These are phyloP conservation scores for Coemansia erecta DNA, from an alignment of 192 early-diverging fungal species.

Conservation along the genomic window DNA sequence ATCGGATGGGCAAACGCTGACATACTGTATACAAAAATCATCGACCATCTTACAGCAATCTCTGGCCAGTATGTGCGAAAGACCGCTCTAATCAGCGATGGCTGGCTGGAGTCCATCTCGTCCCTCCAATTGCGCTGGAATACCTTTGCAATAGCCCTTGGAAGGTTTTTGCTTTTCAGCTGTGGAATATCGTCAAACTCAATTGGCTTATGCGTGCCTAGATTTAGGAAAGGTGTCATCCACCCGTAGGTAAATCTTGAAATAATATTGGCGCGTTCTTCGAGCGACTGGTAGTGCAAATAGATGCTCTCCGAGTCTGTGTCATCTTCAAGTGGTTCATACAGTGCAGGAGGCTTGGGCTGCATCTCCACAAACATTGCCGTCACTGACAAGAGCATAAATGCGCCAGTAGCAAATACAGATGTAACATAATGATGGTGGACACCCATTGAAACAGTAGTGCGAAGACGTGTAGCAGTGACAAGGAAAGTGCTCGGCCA, in stretches of 20 bases:
- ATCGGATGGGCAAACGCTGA: slow-evolving; percentile 81
- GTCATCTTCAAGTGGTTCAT: slow-evolving; percentile 30
- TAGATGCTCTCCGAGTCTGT: slow-evolving; percentile 7
- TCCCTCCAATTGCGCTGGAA: slow-evolving; percentile 77
- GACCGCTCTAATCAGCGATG: slow-evolving; percentile 68
- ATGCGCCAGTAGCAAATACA: slow-evolving; percentile 21
- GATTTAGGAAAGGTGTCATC: slow-evolving; percentile 82
- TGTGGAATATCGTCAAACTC: slow-evolving; percentile 78
- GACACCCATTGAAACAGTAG: slow-evolving; percentile 14
- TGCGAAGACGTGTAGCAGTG: slow-evolving; percentile 29
- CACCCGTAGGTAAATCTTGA: slow-evolving; percentile 79
- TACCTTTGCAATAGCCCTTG: slow-evolving; percentile 59
- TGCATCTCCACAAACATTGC: slow-evolving; percentile 35
- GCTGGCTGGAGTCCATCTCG: slow-evolving; percentile 60
- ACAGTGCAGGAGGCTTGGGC: slow-evolving; percentile 32
- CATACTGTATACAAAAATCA: slow-evolving; percentile 76
- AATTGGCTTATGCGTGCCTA: slow-evolving; percentile 72
- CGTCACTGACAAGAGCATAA: slow-evolving; percentile 31
- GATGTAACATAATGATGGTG: slow-evolving; percentile 2
- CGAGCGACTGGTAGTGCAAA: slow-evolving; percentile 45
- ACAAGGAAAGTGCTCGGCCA: slow-evolving; percentile 31
- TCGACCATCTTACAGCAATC: slow-evolving; percentile 72
- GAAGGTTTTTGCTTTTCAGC: slow-evolving; percentile 61
- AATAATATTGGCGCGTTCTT: slow-evolving; percentile 81
- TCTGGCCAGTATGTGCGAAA: slow-evolving; percentile 66